Evolutionary conservation across 1,139 yeast species (phyloP), one percentile per base, ranked within the genome.

Genomic region (Nakaseomyces sp.): DNA sequence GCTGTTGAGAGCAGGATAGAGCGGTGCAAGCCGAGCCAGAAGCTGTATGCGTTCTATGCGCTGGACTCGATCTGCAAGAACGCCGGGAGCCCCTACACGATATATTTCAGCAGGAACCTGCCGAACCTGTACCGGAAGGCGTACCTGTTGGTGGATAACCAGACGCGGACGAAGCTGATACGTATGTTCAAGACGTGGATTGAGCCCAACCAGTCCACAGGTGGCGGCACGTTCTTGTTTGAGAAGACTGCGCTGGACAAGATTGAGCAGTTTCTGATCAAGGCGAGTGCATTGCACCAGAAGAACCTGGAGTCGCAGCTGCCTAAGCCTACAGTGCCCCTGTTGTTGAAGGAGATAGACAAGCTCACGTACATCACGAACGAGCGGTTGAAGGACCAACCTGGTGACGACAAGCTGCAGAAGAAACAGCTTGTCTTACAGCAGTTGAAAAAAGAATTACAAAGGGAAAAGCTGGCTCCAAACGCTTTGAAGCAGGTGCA

Each of bases 61-160:
- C 67, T 91, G 46, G 98, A 91, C 63, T 88, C 96, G n/a, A 83
- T 91, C 40, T 84, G 94, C 65, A 91, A 91, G 64, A 85, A 81
- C 54, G 81, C 87, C 18, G 96, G 96, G 5, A 75, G 79, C 48
- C 96, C 97, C 1, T 91, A 89, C 61, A 85, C 88, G 29, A 71
- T 79, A 65, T 83, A 47, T 79, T 89, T 59, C 83, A 67, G 63
- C 45, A 58, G 60, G 44, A 60, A 62, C 47, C 50, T 63, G 46
- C 56, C 58, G 45, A 50, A 49, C 28, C 47, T 85, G 2, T 91
- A 82, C 63, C 79, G 86, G 20, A 81, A 78, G 50, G 81, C 89
- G 2, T 93, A 86, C 60, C 75, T 87, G 25, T 67, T 82, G 46
- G 91, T 85, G 33, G 81, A 79, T 55, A 95, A 87, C 54, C 66